Base-by-base conservation (phyloP, 352 stramenopile genomes). In the Nannochloropsis limnetica region DNA sequence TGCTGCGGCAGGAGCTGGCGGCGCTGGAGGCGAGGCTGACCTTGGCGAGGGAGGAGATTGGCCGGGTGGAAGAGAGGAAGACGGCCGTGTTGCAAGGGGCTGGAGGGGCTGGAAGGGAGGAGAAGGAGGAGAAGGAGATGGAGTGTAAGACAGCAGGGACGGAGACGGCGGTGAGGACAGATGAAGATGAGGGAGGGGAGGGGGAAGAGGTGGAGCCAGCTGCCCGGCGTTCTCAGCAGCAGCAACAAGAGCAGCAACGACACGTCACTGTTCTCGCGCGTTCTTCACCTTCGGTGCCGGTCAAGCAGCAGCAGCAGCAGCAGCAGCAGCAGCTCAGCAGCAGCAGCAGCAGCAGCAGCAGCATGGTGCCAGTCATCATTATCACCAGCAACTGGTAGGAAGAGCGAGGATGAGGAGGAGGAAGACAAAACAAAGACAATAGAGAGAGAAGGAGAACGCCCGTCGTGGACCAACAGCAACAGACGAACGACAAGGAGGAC, bases 1-100 rank as follows among this genome's bases (percentile, higher is more conserved):
- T 29, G 61, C 14, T 74, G 61, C 61, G 61, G n/a, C n/a, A 74
- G 61, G 61, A 74, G 61, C 17, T 74, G n/a, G n/a, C n/a, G n/a
- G 61, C n/a, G 14, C 61, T 74, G 8, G 61, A 74, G 61, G 61
- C 61, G 61, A 74, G 61, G 61, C n/a, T 74, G 61, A 17, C 61
- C n/a, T 29, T 25, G 61, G 61, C 61, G 25, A 74, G 61, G 61
- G 9, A 74, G 17, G 61, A 74, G 61, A 29, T 74, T 6, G 17
- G 61, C 8, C 61, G 61, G n/a, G 61, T 29, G 61, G 61, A 74
- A 29, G 25, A 49, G 61, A 29, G 61, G 61, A 29, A 29, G n/a
- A 74, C 0, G 61, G 61, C 9, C 61, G 61, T 3, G 1, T 49
- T 29, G 61, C 1, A n/a, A 17, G 61, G 4, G 61, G 61, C 61